A percentile compares a stretch with the other conserved stretches of the same genome.
Evolutionary conservation across 1,284 basidiomycete genomes (phyloP).

Genomic region (Boletellus deceptivus): DNA sequence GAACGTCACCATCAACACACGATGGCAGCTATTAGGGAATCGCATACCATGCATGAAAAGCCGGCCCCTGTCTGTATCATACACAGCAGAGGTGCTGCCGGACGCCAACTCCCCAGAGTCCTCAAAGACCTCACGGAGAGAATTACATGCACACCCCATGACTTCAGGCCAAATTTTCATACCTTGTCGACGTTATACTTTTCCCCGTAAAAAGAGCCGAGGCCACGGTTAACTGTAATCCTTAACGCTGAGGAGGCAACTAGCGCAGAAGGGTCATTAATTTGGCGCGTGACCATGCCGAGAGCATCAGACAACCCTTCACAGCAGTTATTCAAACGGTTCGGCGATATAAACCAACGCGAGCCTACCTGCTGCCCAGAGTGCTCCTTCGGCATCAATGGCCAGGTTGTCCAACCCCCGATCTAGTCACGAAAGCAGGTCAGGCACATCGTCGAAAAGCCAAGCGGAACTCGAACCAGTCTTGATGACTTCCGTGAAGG

Average conservation of each 20-base stretch:
- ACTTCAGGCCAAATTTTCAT: conserved; percentile 5
- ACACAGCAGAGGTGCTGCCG: conserved; percentile 52
- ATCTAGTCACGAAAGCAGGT: conserved; percentile 33
- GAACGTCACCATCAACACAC: conserved; percentile 7
- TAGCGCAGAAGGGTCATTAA: conserved; percentile 37
- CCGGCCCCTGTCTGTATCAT: conserved; percentile 46
- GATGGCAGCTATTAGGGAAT: conserved; percentile 9
- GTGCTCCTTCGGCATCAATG: conserved; percentile 51
- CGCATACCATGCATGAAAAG: conserved; percentile 57
- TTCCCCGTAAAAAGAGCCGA: conserved; percentile 56
- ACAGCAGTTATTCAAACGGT: background rate
- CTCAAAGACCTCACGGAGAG: conserved; percentile 51
- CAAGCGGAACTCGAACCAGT: conserved; percentile 36
- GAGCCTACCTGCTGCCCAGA: conserved; percentile 56
- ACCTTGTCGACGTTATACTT: conserved; percentile 65
- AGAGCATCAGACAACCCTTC: conserved; percentile 32
- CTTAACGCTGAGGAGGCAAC: conserved; percentile 50
- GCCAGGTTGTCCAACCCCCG: conserved; percentile 53
- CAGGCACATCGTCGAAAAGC: background rate
- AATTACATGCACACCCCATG: conserved; percentile 5
- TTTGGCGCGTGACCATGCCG: conserved; percentile 35
- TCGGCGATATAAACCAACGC: background rate
- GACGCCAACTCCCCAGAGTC: conserved; percentile 56
- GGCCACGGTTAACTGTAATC: conserved; percentile 52
- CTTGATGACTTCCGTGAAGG: conserved; percentile 45